phyloP scores from a whole-genome alignment of 2,329 filamentous ascomycete genomes.

The Pseudogymnoascus verrucosus region DNA sequence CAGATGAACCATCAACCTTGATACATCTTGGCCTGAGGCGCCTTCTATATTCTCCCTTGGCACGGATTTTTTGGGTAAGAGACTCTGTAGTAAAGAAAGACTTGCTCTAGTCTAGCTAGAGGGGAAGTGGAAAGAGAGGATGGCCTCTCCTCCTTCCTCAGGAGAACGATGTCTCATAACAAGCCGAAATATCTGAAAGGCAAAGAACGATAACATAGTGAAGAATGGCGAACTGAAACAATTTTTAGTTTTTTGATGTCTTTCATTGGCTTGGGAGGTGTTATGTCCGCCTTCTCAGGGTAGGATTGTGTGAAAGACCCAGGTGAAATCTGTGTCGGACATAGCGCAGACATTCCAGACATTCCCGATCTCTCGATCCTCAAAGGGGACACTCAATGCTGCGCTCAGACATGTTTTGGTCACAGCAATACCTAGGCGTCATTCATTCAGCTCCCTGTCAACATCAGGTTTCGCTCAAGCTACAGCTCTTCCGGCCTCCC shows the following conservation, averaged over 20 bases:
- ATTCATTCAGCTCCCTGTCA: not conserved
- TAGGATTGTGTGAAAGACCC: not conserved
- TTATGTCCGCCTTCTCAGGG: not conserved
- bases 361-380: not conserved
- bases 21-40: too few species aligned
- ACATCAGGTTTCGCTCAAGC: not conserved
- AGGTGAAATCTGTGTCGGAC: slow-evolving; percentile 1
- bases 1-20: not conserved
- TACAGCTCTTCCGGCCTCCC: not conserved
- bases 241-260: not conserved
- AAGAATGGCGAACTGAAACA: not conserved
- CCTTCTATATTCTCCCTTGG: too few species aligned
- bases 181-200: not conserved
- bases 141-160: not conserved
- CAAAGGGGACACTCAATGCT: not conserved
- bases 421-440: not conserved
- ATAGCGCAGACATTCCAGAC: not conserved
- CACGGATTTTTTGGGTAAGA: not conserved
- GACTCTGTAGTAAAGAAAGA: not conserved
- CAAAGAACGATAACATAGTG: not conserved
- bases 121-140: not conserved
- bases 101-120: not conserved
- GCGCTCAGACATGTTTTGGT: slow-evolving; percentile 2
- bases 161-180: not conserved
- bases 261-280: not conserved